Percentiles rank a stretch among this genome's conserved stretches.
Conservation (phyloP, 2,329 filamentous ascomycete genomes). For the Ascochyta rabiei region DNA sequence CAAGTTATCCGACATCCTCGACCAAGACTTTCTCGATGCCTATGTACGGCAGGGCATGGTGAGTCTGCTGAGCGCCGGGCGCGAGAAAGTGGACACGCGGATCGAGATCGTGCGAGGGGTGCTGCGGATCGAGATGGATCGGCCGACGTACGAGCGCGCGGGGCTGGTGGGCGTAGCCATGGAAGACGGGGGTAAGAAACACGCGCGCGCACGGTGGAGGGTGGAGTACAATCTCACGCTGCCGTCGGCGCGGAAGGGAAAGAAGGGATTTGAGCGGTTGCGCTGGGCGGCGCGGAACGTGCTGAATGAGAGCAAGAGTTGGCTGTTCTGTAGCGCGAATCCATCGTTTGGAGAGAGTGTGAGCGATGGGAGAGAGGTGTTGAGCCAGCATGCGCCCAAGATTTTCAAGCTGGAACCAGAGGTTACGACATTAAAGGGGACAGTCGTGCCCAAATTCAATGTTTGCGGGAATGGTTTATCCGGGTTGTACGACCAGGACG, state of each 20-base stretch:
- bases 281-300: constrained; percentile 80
- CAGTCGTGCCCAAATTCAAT: constrained; percentile 37
- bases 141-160: constrained; percentile 79
- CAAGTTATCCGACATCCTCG: constrained; percentile 72
- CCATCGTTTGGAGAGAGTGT: constrained; percentile 31
- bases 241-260: constrained; percentile 80
- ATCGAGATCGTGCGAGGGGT: constrained; percentile 73
- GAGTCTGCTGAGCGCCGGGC: constrained; percentile 82
- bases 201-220: constrained; percentile 75
- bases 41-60: constrained; percentile 85
- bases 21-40: constrained; percentile 77
- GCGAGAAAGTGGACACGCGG: constrained; percentile 70
- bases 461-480: constrained; percentile 18
- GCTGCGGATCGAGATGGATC: constrained; percentile 78
- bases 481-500: constrained; percentile 62
- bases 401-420: constrained; percentile 32
- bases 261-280: constrained; percentile 80
- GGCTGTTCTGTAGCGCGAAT: constrained; percentile 75
- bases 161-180: constrained; percentile 77
- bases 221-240: constrained; percentile 77
- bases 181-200: constrained; percentile 63
- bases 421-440: constrained; percentile 27
- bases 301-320: constrained; percentile 69
- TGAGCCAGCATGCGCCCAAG: constrained; percentile 43
- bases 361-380: constrained; percentile 29